phyloP scores from a whole-genome alignment of 495 filamentous ascomycete genomes.

The Penicillium macrosclerotiorum region DNA sequence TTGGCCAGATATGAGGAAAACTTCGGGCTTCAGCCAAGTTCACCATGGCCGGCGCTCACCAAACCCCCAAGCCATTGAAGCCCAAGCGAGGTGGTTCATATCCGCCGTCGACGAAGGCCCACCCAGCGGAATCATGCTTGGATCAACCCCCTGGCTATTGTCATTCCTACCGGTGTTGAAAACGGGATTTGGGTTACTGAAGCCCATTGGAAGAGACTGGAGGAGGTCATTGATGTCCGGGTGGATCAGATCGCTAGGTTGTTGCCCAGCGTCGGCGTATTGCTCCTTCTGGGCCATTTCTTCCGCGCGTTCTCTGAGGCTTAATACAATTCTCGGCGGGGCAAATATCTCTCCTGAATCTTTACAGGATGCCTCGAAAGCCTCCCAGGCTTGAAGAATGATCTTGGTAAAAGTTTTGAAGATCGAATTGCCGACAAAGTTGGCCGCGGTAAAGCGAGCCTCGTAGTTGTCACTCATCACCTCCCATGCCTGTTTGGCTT shows the following conservation, averaged over 20 bases:
- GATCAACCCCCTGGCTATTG: neutral
- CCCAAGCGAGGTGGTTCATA: neutral
- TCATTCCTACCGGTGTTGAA: neutral
- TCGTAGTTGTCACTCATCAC: conserved; percentile 52
- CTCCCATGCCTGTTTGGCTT: conserved; percentile 43
- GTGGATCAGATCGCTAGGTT: neutral
- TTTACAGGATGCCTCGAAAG: conserved; percentile 18
- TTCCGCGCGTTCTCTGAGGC: conserved; percentile 21
- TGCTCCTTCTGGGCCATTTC: conserved; percentile 17
- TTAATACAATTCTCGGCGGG: conserved; percentile 40
- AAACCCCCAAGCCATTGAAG: neutral
- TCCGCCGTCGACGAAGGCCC: neutral
- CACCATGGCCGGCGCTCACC: neutral
- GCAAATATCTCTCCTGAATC: conserved; percentile 17
- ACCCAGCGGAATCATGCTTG: neutral
- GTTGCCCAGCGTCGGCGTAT: neutral
- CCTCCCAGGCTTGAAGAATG: conserved; percentile 49
- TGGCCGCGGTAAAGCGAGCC: conserved; percentile 26
- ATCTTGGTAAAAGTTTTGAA: conserved; percentile 42
- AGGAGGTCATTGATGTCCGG: neutral
- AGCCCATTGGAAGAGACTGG: neutral
- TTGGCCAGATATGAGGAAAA: too few relatives aligned
- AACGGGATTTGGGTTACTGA: neutral
- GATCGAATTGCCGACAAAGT: conserved; percentile 25
- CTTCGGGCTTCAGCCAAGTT: neutral